Conservation (phyloP, 176 grass and related monocot genomes). For the Bolboschoenus planiculmis region DNA sequence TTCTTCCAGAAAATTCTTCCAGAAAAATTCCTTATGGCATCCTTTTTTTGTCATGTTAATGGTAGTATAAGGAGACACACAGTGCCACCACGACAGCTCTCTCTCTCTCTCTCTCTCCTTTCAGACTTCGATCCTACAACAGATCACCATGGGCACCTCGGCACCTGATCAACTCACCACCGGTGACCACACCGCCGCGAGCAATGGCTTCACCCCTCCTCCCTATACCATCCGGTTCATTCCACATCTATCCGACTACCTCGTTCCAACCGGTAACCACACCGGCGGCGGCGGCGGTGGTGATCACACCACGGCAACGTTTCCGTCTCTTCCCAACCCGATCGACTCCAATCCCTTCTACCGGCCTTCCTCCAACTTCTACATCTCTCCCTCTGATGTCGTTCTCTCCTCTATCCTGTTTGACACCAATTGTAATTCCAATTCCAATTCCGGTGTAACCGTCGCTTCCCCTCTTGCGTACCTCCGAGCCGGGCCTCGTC, state of each 20-base stretch:
- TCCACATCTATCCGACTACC: conserved; percentile 20
- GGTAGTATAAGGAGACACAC: not conserved
- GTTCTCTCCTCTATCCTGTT: conserved; percentile 73
- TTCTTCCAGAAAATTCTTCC: not conserved
- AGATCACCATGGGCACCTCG: conserved; percentile 1
- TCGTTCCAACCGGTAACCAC: not conserved
- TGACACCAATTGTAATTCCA: conserved; percentile 27
- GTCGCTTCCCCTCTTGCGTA: conserved; percentile 40
- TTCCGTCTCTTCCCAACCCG: conserved; percentile 40
- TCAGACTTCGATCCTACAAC: not conserved
- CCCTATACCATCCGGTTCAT: conserved; percentile 7
- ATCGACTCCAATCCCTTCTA: conserved; percentile 57
- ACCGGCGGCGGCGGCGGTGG: conserved; percentile 17
- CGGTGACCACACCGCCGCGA: not conserved
- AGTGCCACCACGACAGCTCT: not conserved
- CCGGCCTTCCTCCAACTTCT: conserved; percentile 58
- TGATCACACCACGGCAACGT: not conserved
- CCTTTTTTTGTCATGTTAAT: no score
- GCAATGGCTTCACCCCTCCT: not conserved
- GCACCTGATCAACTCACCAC: not conserved
- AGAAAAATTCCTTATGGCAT: not conserved
- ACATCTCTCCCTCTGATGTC: conserved; percentile 58
- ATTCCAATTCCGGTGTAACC: not conserved
- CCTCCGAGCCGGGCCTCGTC: conserved; percentile 64
- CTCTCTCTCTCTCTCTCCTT: not conserved